Base-by-base conservation (phyloP, 140 eudicot genomes). In the Senecio squalidus region DNA sequence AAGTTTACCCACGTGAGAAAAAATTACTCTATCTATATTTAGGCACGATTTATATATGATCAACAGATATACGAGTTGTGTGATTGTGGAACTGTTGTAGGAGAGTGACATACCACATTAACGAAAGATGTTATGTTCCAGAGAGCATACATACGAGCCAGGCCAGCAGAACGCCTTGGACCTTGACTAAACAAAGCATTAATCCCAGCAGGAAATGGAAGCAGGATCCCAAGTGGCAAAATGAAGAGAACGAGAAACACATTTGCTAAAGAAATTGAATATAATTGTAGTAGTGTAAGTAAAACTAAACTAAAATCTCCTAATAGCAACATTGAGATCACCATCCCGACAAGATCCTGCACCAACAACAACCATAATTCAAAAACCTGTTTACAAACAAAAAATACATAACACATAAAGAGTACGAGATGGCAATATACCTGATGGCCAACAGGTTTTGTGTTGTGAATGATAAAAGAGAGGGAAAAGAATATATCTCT, bases 311-410 rank as follows among this genome's bases (percentile, higher is more conserved):
- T 87, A 78, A 92, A 84, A 69, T 92, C 98, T 54, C 98, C 96
- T 33, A 92, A 76, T 22, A 92, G 87, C 45, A 92, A 78, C 63
- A 92, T 74, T 2, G 98, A 92, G 54, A 92, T 84, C 57, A 92
- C 80, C 96, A 92, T 71, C 11, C 98, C 98, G 71, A 92, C 98
- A 73, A 92, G 89, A 76, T 89, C 98, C 96, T 91, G 91, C 80
- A 80, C 18, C 66, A 70, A 68, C 55, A 59, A 27, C 59, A 13
- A 58, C 16, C 25, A 11, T 16, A 23, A 36, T 17, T 25, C 10
- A 9, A 17, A 18, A 14, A 22, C n/a, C n/a, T n/a, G n/a, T 23
- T 18, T 4, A 51, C 21, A 38, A 4, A 47, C 46, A 38, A 24
- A 27, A 9, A 9, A 11, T 9, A 9, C 1, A 17, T 7, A 38